Evolutionary conservation across 1,284 basidiomycete species (phyloP), one percentile per base, ranked within the genome.

Genomic region (Cryptococcus sp.): DNA sequence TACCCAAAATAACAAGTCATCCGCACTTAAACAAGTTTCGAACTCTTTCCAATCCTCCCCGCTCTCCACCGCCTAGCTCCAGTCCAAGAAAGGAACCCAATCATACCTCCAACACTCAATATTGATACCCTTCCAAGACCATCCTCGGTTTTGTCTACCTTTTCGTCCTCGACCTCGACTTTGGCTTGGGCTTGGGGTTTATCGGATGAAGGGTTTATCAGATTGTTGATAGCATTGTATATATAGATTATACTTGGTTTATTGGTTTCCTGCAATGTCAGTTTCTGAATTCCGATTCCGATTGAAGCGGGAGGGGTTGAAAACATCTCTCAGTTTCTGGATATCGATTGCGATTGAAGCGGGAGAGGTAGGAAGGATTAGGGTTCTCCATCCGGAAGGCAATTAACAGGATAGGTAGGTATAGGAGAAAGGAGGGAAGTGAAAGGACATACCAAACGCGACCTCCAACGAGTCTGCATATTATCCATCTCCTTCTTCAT

Each of bases 401-500:
- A n/a, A n/a, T n/a, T n/a, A n/a, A n/a, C n/a, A n/a, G n/a, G 32
- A 34, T 34, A 9, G 16, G 32, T 9, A 34, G 10, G 9, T 34
- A 34, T 34, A 34, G 32, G 10, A 9, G 10, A 16, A 34, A 34
- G n/a, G n/a, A 34, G 32, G 10, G 9, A 9, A 34, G 32, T 34
- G 32, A 34, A 9, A 34, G 32, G 32, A 34, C 32, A 34, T 34
- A 34, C 32, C 32, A 34, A 16, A 9, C 9, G 9, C 32, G 23
- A 24, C 48, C 28, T 50, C 49, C 25, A 43, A n/a, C 24, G 25
- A 39, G 32, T 40, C 43, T 16, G 37, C 52, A 14, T 36, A 23
- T 34, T 34, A 16, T 9, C 32, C 9, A 34, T 9, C 9, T 34
- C 32, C 10, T 9, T 16, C 10, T 9, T 16, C 16, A 34, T 9